A percentile compares a stretch with the other conserved stretches of the same genome.
These are phyloP conservation scores for Annulohypoxylon truncatum DNA, from an alignment of 2,329 filamentous ascomycete species.

Conservation along the genomic window DNA sequence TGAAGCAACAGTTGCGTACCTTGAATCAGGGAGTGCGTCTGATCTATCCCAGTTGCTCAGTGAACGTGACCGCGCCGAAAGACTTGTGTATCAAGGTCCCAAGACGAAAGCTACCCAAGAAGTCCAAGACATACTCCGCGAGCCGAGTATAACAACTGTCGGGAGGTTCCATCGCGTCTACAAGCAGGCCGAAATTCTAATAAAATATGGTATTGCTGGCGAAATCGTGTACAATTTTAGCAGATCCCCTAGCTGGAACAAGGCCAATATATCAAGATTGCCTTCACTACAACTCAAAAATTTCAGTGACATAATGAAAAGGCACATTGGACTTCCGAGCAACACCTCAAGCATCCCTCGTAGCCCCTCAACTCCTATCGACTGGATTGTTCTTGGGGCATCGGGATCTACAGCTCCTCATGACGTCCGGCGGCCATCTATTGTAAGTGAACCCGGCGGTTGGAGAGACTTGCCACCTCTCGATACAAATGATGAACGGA, in stretches of 20 bases:
- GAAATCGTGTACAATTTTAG: slow-evolving; percentile 41
- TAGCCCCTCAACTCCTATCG: slow-evolving; percentile 18
- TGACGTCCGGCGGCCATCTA: neutral
- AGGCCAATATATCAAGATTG: neutral
- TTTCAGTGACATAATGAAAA: slow-evolving; percentile 1
- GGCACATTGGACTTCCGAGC: neutral
- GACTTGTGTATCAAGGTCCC: slow-evolving; percentile 25
- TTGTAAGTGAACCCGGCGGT: slow-evolving; percentile 29
- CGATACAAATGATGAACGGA: neutral
- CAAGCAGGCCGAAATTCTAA: slow-evolving; percentile 30
- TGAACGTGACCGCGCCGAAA: slow-evolving; percentile 36
- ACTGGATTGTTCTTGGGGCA: slow-evolving; percentile 34
- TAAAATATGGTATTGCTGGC: slow-evolving; percentile 34
- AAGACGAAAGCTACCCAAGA: slow-evolving; percentile 38
- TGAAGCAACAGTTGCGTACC: slow-evolving; percentile 34
- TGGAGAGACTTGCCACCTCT: slow-evolving; percentile 26
- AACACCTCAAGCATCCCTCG: neutral
- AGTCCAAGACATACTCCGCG: slow-evolving; percentile 35
- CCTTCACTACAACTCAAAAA: slow-evolving; percentile 37
- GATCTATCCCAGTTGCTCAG: slow-evolving; percentile 29
- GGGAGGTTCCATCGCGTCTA: slow-evolving; percentile 31
- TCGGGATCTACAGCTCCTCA: neutral
- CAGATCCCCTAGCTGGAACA: slow-evolving; percentile 39
- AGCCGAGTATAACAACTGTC: slow-evolving; percentile 37
- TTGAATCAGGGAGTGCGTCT: slow-evolving; percentile 29